These are phyloP conservation scores for Russula sp. DNA, from an alignment of 768 basidiomycete genomes.

Conservation along the genomic window DNA sequence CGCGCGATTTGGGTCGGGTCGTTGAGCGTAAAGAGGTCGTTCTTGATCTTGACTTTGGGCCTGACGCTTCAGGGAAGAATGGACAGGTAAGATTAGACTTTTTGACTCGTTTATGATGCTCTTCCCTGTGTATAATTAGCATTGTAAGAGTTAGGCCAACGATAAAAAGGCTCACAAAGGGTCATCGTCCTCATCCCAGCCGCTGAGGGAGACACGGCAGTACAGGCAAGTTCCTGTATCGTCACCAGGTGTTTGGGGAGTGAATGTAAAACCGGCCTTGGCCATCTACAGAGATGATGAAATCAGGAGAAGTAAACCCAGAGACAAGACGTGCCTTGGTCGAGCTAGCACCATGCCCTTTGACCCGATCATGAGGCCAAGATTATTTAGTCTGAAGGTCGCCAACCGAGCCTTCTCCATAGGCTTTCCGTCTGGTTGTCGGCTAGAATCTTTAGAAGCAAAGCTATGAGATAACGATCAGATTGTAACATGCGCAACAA, in stretches of 20 bases:
- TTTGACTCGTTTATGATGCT: constrained; percentile 66
- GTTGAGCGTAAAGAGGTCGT: constrained; percentile 35
- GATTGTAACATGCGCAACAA: not conserved
- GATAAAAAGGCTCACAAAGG: constrained; percentile 64
- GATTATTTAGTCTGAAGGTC: constrained; percentile 54
- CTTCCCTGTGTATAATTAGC: constrained; percentile 48
- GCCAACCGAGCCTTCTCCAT: constrained; percentile 73
- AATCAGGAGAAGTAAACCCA: constrained; percentile 3
- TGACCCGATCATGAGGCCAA: constrained; percentile 68
- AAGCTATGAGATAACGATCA: constrained; percentile 45
- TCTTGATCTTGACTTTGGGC: constrained; percentile 31
- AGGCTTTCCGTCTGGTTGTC: constrained; percentile 60
- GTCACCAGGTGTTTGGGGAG: constrained; percentile 62
- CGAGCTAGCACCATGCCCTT: constrained; percentile 66
- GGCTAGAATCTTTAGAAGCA: constrained; percentile 52
- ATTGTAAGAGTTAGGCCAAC: constrained; percentile 3
- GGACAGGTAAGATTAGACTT: constrained; percentile 46
- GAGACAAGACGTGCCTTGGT: constrained; percentile 50
- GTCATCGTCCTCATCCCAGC: constrained; percentile 86
- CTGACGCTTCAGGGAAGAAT: constrained; percentile 40
- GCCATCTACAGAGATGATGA: constrained; percentile 60
- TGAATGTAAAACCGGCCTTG: constrained; percentile 82
- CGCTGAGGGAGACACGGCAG: constrained; percentile 73
- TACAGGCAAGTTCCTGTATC: constrained; percentile 86
- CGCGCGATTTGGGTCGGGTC: constrained; percentile 30